Base-by-base conservation (phyloP, 2,329 filamentous ascomycete species). In the Onygenales sp. region DNA sequence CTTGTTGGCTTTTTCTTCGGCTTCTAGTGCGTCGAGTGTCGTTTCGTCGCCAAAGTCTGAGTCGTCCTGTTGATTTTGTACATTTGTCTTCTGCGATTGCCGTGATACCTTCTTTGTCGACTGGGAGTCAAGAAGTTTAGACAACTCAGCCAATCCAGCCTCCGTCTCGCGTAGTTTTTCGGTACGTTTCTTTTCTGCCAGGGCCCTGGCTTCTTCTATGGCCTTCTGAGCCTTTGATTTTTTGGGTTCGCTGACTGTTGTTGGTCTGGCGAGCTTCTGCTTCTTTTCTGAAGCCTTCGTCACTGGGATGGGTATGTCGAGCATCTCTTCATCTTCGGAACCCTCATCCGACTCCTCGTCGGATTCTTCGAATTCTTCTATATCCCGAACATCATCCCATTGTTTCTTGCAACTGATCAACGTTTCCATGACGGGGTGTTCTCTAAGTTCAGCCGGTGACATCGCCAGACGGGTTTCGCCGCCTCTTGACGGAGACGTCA, bases 21-120 rank as follows among this genome's bases (percentile, higher is more conserved):
- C 86, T 56, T 92, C 84, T 56, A 84, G 80, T 9, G 84, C 83
- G 52, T 90, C 88, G 54, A 97, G 80, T 3, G 77, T 74, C 13
- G 88, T 85, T 67, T 95, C 90, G 63, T 98, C 93, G 61, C 92
- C 93, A 66, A 98, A 92, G 74, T 98, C 93, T 2, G 90, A 95
- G 62, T 88, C 81, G 56, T 86, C 82, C 33, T 72, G 71, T 13
- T 70, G 66, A 54, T 64, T 67, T 10, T 57, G 61, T 27, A 71
- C 62, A 7, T 60, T 60, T 62, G 50, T 59, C 51, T 52, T 51
- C 53, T 42, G 57, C 62, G 37, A 21, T 68, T 59, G 64, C 64
- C 44, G 58, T 61, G 55, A 74, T 77, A 51, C 73, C 71, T 62
- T 74, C 78, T 57, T 73, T 58, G 70, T 67, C 54, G 63, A 72